Conservation (phyloP, 805 yeast genomes). For the Monosporozyma aerobia region DNA sequence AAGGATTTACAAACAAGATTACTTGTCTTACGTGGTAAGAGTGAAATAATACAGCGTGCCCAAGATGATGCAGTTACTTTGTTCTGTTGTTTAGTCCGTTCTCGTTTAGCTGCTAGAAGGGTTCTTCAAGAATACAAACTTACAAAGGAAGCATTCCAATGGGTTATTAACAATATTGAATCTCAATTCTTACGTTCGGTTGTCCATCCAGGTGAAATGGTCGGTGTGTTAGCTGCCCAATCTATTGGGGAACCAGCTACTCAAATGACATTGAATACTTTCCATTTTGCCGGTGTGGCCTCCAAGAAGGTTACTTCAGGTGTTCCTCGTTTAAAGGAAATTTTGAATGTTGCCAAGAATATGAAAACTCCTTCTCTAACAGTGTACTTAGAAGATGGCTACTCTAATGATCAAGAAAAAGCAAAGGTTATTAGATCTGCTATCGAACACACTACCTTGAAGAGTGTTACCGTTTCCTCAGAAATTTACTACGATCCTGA, state of each 20-base stretch:
- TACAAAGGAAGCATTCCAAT: slow-evolving; percentile 78
- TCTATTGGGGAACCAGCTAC: slow-evolving; percentile 98
- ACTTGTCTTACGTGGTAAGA: slow-evolving; percentile 74
- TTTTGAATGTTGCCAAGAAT: slow-evolving; percentile 94
- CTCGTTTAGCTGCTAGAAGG: slow-evolving; percentile 84
- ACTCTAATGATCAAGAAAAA: slow-evolving; percentile 80
- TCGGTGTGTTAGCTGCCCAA: slow-evolving; percentile 95
- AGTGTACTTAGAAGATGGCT: slow-evolving; percentile 75
- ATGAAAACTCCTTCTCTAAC: slow-evolving; percentile 99
- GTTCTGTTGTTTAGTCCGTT: slow-evolving; percentile 86
- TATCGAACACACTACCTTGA: slow-evolving; percentile 90
- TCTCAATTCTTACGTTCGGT: slow-evolving; percentile 85
- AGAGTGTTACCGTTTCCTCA: slow-evolving; percentile 93
- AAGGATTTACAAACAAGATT: slow-evolving; percentile 56
- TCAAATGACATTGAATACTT: slow-evolving; percentile 93
- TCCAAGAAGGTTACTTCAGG: slow-evolving; percentile 93
- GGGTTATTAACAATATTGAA: slow-evolving; percentile 93
- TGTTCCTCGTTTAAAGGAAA: slow-evolving; percentile 96
- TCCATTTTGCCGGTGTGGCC: slow-evolving; percentile 97
- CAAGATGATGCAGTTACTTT: slow-evolving; percentile 85
- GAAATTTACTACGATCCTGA: slow-evolving; percentile 98
- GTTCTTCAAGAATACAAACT: slow-evolving; percentile 84
- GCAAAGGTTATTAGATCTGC: slow-evolving; percentile 95
- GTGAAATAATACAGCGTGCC: slow-evolving; percentile 67
- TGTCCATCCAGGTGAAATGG: slow-evolving; percentile 98